These are phyloP conservation scores for Lactarius pseudohatsudake DNA, from an alignment of 768 basidiomycete genomes.

Conservation along the genomic window DNA sequence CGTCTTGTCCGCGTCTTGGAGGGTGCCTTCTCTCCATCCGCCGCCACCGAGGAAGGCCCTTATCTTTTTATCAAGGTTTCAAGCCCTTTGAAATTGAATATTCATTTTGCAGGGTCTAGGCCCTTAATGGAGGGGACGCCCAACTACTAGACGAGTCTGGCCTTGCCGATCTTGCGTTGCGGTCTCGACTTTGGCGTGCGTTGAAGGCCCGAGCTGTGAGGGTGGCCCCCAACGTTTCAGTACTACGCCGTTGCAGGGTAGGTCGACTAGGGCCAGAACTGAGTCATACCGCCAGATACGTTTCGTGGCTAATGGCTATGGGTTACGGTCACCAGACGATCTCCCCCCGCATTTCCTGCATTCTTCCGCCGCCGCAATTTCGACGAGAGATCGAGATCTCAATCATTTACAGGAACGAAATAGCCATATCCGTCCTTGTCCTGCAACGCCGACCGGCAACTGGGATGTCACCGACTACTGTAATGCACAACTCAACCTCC, in stretches of 20 bases:
- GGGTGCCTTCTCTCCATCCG: conserved; percentile 1
- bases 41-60: neutral
- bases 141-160: neutral
- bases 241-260: neutral
- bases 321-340: conserved; percentile 20
- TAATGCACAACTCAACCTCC: conserved; percentile 1
- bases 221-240: neutral
- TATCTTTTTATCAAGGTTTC: conserved; percentile 4
- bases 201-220: neutral
- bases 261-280: conserved; percentile 13
- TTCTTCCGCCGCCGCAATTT: conserved; percentile 3
- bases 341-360: conserved; percentile 13
- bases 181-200: conserved; percentile 11
- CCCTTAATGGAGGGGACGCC: neutral
- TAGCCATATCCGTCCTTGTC: conserved; percentile 10
- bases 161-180: conserved; percentile 7
- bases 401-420: neutral
- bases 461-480: neutral
- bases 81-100: conserved; percentile 1
- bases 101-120: conserved; percentile 14
- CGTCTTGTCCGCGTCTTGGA: neutral
- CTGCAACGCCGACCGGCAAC: neutral
- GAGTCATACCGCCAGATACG: conserved; percentile 3
- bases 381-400: conserved; percentile 16
- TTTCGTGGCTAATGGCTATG: conserved; percentile 11